Base-by-base conservation (phyloP, 306 rosid species). In the Prunus fruticosa region DNA sequence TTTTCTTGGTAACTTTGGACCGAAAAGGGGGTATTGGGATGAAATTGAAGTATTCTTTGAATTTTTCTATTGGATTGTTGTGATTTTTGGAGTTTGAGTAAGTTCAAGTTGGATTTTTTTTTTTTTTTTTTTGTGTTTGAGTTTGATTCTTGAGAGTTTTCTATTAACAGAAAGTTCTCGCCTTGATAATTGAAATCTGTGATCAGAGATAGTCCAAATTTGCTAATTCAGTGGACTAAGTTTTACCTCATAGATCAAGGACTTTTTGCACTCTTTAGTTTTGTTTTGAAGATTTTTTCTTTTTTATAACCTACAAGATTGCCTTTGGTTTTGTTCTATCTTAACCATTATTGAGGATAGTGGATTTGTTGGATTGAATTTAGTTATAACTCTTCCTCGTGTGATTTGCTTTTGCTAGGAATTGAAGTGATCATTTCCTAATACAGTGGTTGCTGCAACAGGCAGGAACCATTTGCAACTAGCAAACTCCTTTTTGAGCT, bases 361-460 rank as follows among this genome's bases (percentile, higher is more conserved):
- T 76, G 75, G 78, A 63, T 72, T 78, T 73, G 45, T 69, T 77
- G 63, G 84, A 61, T 79, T 87, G 81, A 81, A 68, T 77, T 80
- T 69, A 64, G 47, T 64, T 71, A 25, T 71, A 78, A 52, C 62
- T 14, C 61, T 81, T 65, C 72, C 72, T 75, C 43, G 47, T 69
- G 14, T 76, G 66, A 66, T 67, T 67, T 71, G 14, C 60, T 74
- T 84, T 66, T 65, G 43, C 72, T 81, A 23, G 56, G 64, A 65
- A 70, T 67, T 81, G 47, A 22, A 30, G 27, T 83, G 87, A 80
- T 89, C 77, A 74, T 58, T 80, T 84, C 84, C 83, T 87, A 64
- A 85, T 81, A 60, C 82, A 84, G 91, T 87, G 96, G 91, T 83
- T 51, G 75, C 92, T 88, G 93, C 88, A 85, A 81, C 91, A 84